Percentiles rank a stretch among this genome's conserved stretches.
phyloP scores from a whole-genome alignment of 805 yeast genomes.

The Pichia cephalocereana region DNA sequence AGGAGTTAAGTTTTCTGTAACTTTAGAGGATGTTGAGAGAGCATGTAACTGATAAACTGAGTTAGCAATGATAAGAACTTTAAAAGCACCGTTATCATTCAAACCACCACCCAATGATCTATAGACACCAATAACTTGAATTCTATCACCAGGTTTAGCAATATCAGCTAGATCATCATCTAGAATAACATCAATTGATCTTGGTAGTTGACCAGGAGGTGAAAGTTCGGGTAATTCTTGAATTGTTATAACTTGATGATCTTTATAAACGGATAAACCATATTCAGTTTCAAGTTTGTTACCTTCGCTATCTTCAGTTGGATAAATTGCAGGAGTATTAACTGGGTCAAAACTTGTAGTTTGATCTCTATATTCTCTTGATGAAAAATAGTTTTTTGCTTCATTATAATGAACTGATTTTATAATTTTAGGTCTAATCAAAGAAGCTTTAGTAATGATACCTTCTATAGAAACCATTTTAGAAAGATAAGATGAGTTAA shows the following conservation, averaged over 20 bases:
- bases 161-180: conserved; percentile 92
- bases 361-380: conserved; percentile 87
- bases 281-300: conserved; percentile 83
- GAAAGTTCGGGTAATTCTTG: conserved; percentile 98
- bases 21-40: conserved; percentile 53
- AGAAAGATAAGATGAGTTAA: conserved; percentile 67
- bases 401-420: conserved; percentile 92
- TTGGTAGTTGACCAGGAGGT: conserved; percentile 95
- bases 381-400: conserved; percentile 71
- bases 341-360: conserved; percentile 85
- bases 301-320: conserved; percentile 89
- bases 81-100: conserved; percentile 55
- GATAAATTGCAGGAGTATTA: conserved; percentile 77
- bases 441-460: conserved; percentile 86
- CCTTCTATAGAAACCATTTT: conserved; percentile 87
- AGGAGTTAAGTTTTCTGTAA: conserved; percentile 73
- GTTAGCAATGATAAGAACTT: conserved; percentile 78
- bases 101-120: conserved; percentile 80
- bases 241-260: conserved; percentile 85
- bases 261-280: conserved; percentile 86
- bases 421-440: conserved; percentile 86
- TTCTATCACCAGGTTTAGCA: conserved; percentile 93
- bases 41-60: conserved; percentile 85
- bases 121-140: conserved; percentile 89
- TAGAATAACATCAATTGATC: conserved; percentile 84